phyloP scores from a whole-genome alignment of 1,284 basidiomycete species.

The Microbotryomycetes sp. region DNA sequence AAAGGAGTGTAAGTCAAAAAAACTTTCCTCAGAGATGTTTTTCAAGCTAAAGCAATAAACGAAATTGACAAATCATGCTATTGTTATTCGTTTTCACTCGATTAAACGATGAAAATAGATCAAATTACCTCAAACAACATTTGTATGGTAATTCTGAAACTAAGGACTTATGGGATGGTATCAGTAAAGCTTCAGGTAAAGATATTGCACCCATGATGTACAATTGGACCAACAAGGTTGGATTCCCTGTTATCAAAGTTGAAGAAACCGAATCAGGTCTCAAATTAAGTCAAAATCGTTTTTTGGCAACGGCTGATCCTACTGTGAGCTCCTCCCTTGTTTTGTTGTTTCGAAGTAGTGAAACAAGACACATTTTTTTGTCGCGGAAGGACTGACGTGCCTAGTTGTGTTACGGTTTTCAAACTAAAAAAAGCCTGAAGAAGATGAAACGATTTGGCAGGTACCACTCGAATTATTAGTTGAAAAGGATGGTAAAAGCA shows the following conservation, averaged over 20 bases:
- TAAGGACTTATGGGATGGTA: slow-evolving; percentile 82
- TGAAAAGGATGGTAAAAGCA: slow-evolving; percentile 55
- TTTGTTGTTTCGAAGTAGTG: slow-evolving; percentile 1
- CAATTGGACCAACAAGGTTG: slow-evolving; percentile 81
- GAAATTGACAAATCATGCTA: no score
- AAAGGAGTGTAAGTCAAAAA: slow-evolving; percentile 39
- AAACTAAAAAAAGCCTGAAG: slow-evolving; percentile 49
- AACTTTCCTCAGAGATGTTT: slow-evolving; percentile 68
- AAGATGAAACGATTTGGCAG: slow-evolving; percentile 87
- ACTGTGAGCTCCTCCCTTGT: slow-evolving; percentile 38
- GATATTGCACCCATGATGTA: slow-evolving; percentile 81
- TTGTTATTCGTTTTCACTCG: no score
- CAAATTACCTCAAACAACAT: slow-evolving; percentile 81
- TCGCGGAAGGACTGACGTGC: no score
- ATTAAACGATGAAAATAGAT: no score
- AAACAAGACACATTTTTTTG: no score
- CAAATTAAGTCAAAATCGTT: slow-evolving; percentile 71
- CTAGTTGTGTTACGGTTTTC: slow-evolving; percentile 6
- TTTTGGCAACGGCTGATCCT: slow-evolving; percentile 76
- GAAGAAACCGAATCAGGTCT: slow-evolving; percentile 61
- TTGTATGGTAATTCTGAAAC: slow-evolving; percentile 79
- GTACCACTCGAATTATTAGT: slow-evolving; percentile 74
- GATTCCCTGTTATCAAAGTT: slow-evolving; percentile 63
- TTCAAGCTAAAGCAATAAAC: neutral
- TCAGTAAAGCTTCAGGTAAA: slow-evolving; percentile 66